These are phyloP conservation scores for Aspergillus leporis DNA, from an alignment of 495 filamentous ascomycete genomes.

Conservation along the genomic window DNA sequence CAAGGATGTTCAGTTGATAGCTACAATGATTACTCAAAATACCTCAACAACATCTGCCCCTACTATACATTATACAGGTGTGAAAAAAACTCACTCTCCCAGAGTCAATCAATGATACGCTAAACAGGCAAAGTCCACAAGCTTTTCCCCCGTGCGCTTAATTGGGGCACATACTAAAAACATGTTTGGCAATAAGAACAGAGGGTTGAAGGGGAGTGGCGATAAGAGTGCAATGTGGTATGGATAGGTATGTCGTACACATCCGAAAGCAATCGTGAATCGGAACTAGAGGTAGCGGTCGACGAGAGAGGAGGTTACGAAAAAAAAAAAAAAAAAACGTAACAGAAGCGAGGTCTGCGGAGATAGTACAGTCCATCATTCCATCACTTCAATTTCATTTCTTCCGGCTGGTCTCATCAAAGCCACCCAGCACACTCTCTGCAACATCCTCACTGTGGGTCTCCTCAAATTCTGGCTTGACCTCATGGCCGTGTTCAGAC, in stretches of 20 bases:
- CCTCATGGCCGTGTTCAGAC: conserved; percentile 15
- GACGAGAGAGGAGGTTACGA: background rate
- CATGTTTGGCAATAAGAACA: background rate
- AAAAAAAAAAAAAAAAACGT: conserved; percentile 8
- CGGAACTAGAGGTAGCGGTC: background rate
- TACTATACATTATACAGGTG: background rate
- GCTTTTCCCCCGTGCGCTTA: conserved; percentile 3
- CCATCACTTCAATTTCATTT: conserved; percentile 20
- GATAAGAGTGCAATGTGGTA: conserved; percentile 5
- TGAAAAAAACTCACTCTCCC: background rate
- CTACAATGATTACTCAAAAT: background rate
- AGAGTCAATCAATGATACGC: background rate
- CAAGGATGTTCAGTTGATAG: background rate
- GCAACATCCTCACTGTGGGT: conserved; percentile 38
- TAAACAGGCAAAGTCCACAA: background rate
- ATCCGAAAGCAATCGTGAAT: background rate
- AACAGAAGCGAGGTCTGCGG: background rate
- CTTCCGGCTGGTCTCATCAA: conserved; percentile 52
- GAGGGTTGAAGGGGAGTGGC: conserved; percentile 11
- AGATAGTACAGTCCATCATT: conserved; percentile 6
- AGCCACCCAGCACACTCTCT: conserved; percentile 51
- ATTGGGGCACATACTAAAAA: conserved; percentile 8
- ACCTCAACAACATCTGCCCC: background rate
- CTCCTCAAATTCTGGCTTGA: conserved; percentile 21
- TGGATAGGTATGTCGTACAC: background rate